Conservation (phyloP, 805 yeast genomes). For the Kazachstania bromeliacearum region DNA sequence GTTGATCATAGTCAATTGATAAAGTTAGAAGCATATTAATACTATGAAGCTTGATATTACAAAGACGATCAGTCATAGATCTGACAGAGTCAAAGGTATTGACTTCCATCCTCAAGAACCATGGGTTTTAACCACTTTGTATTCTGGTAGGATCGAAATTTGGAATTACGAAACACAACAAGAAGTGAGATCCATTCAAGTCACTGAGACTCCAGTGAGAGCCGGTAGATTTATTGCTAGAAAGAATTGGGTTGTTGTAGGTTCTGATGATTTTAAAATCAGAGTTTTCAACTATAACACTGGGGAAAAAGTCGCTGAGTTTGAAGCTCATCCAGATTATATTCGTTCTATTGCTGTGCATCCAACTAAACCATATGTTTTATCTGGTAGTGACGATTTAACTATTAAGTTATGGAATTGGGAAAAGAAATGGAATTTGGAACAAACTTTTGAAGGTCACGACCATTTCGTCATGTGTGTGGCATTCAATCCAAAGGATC, state of each 20-base stretch:
- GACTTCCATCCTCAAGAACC: conserved; percentile 98
- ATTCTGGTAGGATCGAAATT: conserved; percentile 75
- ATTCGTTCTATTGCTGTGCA: conserved; percentile 90
- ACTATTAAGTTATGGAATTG: conserved; percentile 93
- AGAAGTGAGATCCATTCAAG: conserved; percentile 81
- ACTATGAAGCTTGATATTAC: conserved; percentile 25
- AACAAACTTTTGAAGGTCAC: conserved; percentile 91
- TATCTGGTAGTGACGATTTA: conserved; percentile 88
- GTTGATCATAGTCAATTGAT: neutral
- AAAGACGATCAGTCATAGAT: conserved; percentile 65
- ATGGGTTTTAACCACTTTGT: conserved; percentile 87
- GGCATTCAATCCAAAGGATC: conserved; percentile 94
- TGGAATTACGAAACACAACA: conserved; percentile 85
- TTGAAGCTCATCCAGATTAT: conserved; percentile 97
- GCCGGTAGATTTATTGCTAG: conserved; percentile 92
- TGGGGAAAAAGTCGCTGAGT: conserved; percentile 87
- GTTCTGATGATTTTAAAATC: conserved; percentile 90
- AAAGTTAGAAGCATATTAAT: neutral
- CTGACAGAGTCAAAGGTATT: conserved; percentile 95
- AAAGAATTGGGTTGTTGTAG: conserved; percentile 94
- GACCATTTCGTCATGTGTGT: conserved; percentile 91
- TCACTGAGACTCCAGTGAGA: conserved; percentile 92
- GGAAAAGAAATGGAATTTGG: conserved; percentile 87
- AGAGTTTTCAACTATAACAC: conserved; percentile 93
- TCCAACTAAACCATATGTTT: conserved; percentile 81